Evolutionary conservation across 495 filamentous ascomycete species (phyloP).

Genomic region (Astrothelium macrocarpum): DNA sequence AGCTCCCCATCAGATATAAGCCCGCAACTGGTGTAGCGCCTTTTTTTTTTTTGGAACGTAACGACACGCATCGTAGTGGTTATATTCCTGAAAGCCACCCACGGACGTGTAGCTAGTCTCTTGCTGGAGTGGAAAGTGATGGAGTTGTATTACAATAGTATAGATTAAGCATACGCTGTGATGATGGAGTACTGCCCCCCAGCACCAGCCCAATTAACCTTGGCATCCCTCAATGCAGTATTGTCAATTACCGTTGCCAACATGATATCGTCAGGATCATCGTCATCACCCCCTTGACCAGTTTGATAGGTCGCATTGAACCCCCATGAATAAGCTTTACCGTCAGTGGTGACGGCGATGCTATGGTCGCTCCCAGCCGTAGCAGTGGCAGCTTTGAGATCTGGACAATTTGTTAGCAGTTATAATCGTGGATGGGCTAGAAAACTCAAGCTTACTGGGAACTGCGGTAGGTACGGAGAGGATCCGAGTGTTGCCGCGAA

Average conservation of each 20-base stretch:
- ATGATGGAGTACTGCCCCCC: slow-evolving; percentile 62
- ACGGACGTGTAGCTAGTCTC: too few relatives aligned
- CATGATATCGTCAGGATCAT: slow-evolving; percentile 42
- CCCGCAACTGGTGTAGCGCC: too few relatives aligned
- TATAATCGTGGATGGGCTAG: neutral
- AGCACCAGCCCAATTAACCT: slow-evolving; percentile 48
- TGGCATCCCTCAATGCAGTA: slow-evolving; percentile 47
- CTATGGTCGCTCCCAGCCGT: slow-evolving; percentile 48
- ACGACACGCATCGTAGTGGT: too few relatives aligned
- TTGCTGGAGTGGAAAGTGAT: too few relatives aligned
- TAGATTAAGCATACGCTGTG: slow-evolving; percentile 29
- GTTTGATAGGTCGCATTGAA: slow-evolving; percentile 59
- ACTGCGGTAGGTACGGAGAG: slow-evolving; percentile 44
- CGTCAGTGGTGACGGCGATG: slow-evolving; percentile 49
- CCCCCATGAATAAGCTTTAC: slow-evolving; percentile 60
- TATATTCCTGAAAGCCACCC: too few relatives aligned
- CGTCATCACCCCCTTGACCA: slow-evolving; percentile 44
- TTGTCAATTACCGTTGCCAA: slow-evolving; percentile 53
- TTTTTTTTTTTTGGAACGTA: too few relatives aligned
- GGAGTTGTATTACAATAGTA: too few relatives aligned
- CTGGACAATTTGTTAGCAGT: neutral
- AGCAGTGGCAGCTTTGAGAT: slow-evolving; percentile 15
- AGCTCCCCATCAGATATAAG: too few relatives aligned
- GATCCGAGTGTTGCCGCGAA: slow-evolving; percentile 46
- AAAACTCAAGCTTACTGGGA: slow-evolving; percentile 25